Base-by-base conservation (phyloP, 2,329 filamentous ascomycete species). In the Aspergillus ochraceus region DNA sequence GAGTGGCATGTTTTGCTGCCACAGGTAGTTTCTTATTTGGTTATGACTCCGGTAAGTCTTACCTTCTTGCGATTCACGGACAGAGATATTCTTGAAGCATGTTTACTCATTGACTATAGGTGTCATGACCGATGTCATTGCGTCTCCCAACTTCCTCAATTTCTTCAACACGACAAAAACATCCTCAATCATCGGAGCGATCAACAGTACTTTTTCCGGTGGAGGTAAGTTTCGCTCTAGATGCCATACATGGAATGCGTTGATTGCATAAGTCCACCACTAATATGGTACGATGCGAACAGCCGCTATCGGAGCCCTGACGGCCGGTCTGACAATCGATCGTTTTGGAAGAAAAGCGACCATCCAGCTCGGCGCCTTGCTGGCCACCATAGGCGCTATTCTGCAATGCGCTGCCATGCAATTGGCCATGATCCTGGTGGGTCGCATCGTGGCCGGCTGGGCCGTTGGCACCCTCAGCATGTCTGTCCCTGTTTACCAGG, bases 131-230 rank as follows among this genome's bases (percentile, higher is more conserved):
- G 66, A 84, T 69, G 84, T 85, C 60, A 84, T 86, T 55, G 78
- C 79, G 17, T 83, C 80, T 9, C 76, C 78, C 26, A 76, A 85
- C 65, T 88, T 88, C 71, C 78, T 87, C 19, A 60, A 68, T 1
- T 85, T 83, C 68, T 88, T 89, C 74, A 75, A 85, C 46, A 84
- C 83, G 4, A 71, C 68, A 1, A 79, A 73, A 26, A 77, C 76
- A 2, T 80, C 80, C 66, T 75, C 82, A 5, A 82, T 86, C 54
- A 78, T 88, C 58, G 86, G 86, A 11, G 86, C 86, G 20, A 84
- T 88, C 69, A 86, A 87, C 68, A 85, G 85, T 59, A 87, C 86
- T 20, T 88, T 88, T 66, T 82, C 81, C 12, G 83, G 82, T 4
- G 84, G 83, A n/a, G 83, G 83, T 57, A 60, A n/a, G 36, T 5